These are phyloP conservation scores for Debaryomyces castellii DNA, from an alignment of 805 yeast species.

Conservation along the genomic window DNA sequence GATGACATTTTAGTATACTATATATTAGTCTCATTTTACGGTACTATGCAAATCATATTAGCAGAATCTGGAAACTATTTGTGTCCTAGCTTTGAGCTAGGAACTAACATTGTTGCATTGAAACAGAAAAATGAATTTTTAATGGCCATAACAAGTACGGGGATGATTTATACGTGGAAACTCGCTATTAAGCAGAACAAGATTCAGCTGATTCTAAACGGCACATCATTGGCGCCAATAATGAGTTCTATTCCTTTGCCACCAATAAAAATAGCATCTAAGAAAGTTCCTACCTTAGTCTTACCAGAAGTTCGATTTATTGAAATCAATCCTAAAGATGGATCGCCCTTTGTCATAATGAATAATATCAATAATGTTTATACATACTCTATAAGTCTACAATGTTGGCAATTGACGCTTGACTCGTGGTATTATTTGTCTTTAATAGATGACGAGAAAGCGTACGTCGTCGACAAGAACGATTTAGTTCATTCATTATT, in stretches of 20 bases:
- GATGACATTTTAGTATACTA: constrained; percentile 40
- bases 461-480: background rate
- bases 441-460: background rate
- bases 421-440: constrained; percentile 43
- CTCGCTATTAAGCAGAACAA: constrained; percentile 19
- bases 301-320: constrained; percentile 20
- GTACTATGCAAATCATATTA: constrained; percentile 48
- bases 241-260: constrained; percentile 33
- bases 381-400: constrained; percentile 40
- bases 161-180: constrained; percentile 52
- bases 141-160: constrained; percentile 49
- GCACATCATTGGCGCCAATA: constrained; percentile 54
- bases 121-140: constrained; percentile 32
- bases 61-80: constrained; percentile 45
- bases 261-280: background rate
- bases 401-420: constrained; percentile 47
- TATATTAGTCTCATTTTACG: constrained; percentile 58
- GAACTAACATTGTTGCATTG: constrained; percentile 42
- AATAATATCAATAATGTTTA: constrained; percentile 36
- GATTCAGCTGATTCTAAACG: constrained; percentile 33
- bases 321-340: constrained; percentile 35
- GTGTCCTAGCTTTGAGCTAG: constrained; percentile 53
- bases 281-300: constrained; percentile 1
- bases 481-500: constrained; percentile 4
- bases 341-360: constrained; percentile 43